These are phyloP conservation scores for Cardamine chenopodiifolia DNA, from an alignment of 345 rosid species.

Conservation along the genomic window DNA sequence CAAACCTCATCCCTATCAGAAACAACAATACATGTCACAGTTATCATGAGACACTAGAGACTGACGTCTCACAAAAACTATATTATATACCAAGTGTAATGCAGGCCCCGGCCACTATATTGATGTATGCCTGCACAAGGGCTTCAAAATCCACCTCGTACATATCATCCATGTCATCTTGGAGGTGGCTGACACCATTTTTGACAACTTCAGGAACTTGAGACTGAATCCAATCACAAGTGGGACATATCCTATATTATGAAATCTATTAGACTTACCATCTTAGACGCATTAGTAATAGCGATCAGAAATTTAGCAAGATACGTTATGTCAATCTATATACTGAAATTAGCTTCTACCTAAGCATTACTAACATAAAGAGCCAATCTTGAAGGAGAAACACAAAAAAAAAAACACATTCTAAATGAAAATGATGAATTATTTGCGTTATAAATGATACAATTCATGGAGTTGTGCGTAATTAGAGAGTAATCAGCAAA, in stretches of 20 bases:
- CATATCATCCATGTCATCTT: slow-evolving; percentile 62
- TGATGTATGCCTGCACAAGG: slow-evolving; percentile 85
- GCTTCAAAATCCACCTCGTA: slow-evolving; percentile 82
- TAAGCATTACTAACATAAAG: slow-evolving; percentile 8
- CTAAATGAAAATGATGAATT: background rate
- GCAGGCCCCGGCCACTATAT: slow-evolving; percentile 92
- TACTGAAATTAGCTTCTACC: slow-evolving; percentile 15
- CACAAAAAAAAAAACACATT: background rate
- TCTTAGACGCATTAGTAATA: slow-evolving; percentile 29
- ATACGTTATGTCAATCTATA: slow-evolving; percentile 2
- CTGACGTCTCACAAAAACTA: slow-evolving; percentile 9
- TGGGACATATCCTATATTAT: slow-evolving; percentile 69
- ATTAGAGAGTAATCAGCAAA: slow-evolving; percentile 24
- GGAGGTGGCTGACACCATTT: slow-evolving; percentile 61
- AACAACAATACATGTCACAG: slow-evolving; percentile 33
- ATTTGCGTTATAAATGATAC: background rate
- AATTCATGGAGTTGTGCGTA: background rate
- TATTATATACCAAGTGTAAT: slow-evolving; percentile 75
- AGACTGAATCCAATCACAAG: slow-evolving; percentile 81
- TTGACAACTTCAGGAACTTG: slow-evolving; percentile 86
- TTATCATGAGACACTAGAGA: slow-evolving; percentile 24
- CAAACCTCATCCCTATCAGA: slow-evolving; percentile 82
- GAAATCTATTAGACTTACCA: slow-evolving; percentile 32
- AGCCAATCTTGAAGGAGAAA: slow-evolving; percentile 2
- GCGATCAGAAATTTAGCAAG: slow-evolving; percentile 10